Conservation (phyloP, 306 rosid genomes). For the Ammopiptanthus mongolicus region DNA sequence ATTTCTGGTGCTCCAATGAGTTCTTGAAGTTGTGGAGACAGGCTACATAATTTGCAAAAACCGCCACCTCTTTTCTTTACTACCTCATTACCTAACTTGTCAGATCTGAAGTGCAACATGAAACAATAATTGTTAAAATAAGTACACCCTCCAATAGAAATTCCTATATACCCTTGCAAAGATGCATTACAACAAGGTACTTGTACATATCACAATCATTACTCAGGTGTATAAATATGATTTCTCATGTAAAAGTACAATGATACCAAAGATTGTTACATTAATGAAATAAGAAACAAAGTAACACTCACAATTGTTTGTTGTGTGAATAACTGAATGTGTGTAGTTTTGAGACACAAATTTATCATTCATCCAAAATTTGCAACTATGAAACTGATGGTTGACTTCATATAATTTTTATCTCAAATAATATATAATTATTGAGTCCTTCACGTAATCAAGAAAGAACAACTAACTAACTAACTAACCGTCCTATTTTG, state of each 20-base stretch:
- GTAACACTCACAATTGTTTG: no score
- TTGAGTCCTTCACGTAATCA: no score
- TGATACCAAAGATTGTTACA: not conserved
- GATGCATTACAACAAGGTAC: slow-evolving; percentile 1
- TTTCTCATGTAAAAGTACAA: not conserved
- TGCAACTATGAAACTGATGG: no score
- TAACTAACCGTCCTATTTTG: slow-evolving; percentile 52
- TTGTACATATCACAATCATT: not conserved
- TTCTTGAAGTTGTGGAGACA: slow-evolving; percentile 73
- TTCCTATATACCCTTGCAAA: no score
- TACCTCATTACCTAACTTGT: slow-evolving; percentile 38
- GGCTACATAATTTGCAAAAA: slow-evolving; percentile 58
- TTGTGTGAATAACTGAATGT: no score
- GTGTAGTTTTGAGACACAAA: no score
- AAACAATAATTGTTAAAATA: slow-evolving; percentile 25
- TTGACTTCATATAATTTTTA: not conserved
- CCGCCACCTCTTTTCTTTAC: slow-evolving; percentile 68
- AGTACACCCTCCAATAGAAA: slow-evolving; percentile 9
- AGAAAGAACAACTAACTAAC: not conserved
- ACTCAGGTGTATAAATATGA: no score
- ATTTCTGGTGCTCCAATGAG: slow-evolving; percentile 56
- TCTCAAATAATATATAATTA: no score
- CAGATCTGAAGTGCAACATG: slow-evolving; percentile 42
- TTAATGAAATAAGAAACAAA: no score
- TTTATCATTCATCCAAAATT: no score